Percentiles rank a stretch among this genome's conserved stretches.
Evolutionary conservation across 1,284 basidiomycete genomes (phyloP).

Genomic region (Phellopilus nigrolimitatus): DNA sequence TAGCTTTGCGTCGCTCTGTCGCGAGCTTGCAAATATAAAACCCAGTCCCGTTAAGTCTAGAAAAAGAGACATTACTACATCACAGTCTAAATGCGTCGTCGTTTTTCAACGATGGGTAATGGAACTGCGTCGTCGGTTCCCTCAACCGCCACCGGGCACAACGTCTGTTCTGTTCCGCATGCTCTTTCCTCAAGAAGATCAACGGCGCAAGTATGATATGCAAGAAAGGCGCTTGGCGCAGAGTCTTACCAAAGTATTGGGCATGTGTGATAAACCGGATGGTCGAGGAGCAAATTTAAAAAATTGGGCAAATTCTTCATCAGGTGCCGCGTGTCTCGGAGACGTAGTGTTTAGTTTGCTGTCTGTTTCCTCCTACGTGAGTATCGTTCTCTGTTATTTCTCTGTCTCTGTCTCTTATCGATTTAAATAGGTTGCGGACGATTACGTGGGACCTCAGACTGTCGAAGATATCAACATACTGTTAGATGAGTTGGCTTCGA

Average conservation of each 20-base stretch:
- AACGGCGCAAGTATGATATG: constrained; percentile 64
- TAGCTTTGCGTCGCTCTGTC: constrained; percentile 44
- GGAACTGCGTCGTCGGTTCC: constrained; percentile 37
- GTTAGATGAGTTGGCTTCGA: constrained; percentile 68
- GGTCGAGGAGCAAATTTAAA: constrained; percentile 35
- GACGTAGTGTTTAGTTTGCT: constrained; percentile 50
- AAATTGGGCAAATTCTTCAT: constrained; percentile 43
- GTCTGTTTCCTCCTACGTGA: constrained; percentile 33
- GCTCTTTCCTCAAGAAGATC: constrained; percentile 80
- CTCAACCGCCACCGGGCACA: constrained; percentile 43
- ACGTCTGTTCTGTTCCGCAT: constrained; percentile 59
- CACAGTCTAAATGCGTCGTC: constrained; percentile 32
- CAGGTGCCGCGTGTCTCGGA: constrained; percentile 64
- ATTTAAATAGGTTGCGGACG: neutral
- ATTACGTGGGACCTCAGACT: constrained; percentile 29
- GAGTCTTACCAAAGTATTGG: constrained; percentile 49
- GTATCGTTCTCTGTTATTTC: constrained; percentile 25
- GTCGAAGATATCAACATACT: constrained; percentile 55
- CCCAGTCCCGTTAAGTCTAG: constrained; percentile 25
- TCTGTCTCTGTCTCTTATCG: neutral
- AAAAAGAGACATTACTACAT: constrained; percentile 23
- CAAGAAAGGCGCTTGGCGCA: constrained; percentile 64
- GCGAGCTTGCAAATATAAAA: constrained; percentile 37
- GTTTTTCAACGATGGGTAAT: constrained; percentile 45
- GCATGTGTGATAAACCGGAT: constrained; percentile 30